Conservation (phyloP, 495 filamentous ascomycete species). For the Trichoderma asperelloides region DNA sequence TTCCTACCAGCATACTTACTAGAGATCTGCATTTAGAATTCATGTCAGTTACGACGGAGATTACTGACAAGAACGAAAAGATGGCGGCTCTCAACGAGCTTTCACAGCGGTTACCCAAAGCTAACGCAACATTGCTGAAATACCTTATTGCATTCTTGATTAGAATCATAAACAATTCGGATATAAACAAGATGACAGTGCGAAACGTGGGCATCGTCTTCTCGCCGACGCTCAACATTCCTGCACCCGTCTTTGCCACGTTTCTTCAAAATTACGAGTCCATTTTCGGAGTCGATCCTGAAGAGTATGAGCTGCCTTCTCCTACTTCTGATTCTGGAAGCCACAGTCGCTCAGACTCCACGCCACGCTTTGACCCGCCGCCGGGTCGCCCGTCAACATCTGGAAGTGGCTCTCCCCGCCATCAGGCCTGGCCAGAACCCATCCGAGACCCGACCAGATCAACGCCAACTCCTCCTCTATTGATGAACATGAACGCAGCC, state of each 20-base stretch:
- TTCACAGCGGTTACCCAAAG: conserved; percentile 72
- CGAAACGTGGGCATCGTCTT: conserved; percentile 98
- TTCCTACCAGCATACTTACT: conserved; percentile 84
- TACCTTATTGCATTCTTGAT: conserved; percentile 82
- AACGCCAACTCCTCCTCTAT: conserved; percentile 8
- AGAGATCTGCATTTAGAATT: conserved; percentile 87
- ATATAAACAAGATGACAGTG: conserved; percentile 96
- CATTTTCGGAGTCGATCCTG: conserved; percentile 69
- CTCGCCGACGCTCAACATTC: conserved; percentile 96
- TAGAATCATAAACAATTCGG: conserved; percentile 78
- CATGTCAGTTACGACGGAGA: conserved; percentile 64
- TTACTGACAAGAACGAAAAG: conserved; percentile 67
- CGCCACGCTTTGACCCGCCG: conserved; percentile 12
- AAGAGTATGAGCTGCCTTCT: conserved; percentile 44
- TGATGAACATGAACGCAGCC: conserved; percentile 3
- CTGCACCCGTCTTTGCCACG: conserved; percentile 85
- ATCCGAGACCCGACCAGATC: conserved; percentile 7
- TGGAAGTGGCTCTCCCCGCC: conserved; percentile 4
- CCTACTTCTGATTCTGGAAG: conserved; percentile 16
- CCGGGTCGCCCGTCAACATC: conserved; percentile 8
- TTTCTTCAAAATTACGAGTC: conserved; percentile 83
- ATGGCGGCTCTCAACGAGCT: conserved; percentile 73
- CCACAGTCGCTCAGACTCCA: conserved; percentile 12
- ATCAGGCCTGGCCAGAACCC: not conserved
- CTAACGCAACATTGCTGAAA: conserved; percentile 69